Conservation (phyloP, 495 filamentous ascomycete species). For the Aspergillus cristatus region DNA sequence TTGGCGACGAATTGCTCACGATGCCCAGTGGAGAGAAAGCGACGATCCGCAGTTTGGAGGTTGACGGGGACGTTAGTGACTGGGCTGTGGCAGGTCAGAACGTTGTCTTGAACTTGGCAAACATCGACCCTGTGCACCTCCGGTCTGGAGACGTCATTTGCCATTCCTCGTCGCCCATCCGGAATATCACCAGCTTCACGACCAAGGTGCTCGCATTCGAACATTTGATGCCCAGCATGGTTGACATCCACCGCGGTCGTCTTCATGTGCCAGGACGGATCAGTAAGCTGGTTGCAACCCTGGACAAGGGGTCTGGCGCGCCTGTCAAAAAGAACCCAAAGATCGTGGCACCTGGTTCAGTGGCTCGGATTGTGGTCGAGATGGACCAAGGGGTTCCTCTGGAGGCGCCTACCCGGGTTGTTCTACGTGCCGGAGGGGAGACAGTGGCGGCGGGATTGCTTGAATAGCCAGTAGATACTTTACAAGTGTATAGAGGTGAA, state of each 20-base stretch:
- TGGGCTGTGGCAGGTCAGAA: constrained; percentile 98
- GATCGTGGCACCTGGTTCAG: constrained; percentile 61
- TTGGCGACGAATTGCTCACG: constrained; percentile 68
- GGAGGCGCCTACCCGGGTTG: constrained; percentile 66
- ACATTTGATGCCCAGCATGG: constrained; percentile 72
- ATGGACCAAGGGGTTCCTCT: constrained; percentile 60
- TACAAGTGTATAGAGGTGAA: constrained; percentile 1
- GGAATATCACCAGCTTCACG: constrained; percentile 58
- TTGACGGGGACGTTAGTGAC: constrained; percentile 60
- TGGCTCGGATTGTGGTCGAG: constrained; percentile 62
- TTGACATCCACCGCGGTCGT: constrained; percentile 81
- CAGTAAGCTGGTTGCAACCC: constrained; percentile 52
- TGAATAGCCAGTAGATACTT: constrained; percentile 38
- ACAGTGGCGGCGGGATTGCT: constrained; percentile 83
- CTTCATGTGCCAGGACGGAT: constrained; percentile 73
- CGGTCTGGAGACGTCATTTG: constrained; percentile 81
- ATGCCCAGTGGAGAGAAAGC: constrained; percentile 76
- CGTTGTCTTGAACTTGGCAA: constrained; percentile 69
- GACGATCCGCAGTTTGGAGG: constrained; percentile 65
- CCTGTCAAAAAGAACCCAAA: constrained; percentile 75
- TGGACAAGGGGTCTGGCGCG: constrained; percentile 65
- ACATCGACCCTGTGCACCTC: constrained; percentile 76
- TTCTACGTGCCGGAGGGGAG: constrained; percentile 69
- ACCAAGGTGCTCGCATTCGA: constrained; percentile 85
- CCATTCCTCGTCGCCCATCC: constrained; percentile 54